phyloP scores from a whole-genome alignment of 352 stramenopile genomes.

The Globisporangium barbulae region DNA sequence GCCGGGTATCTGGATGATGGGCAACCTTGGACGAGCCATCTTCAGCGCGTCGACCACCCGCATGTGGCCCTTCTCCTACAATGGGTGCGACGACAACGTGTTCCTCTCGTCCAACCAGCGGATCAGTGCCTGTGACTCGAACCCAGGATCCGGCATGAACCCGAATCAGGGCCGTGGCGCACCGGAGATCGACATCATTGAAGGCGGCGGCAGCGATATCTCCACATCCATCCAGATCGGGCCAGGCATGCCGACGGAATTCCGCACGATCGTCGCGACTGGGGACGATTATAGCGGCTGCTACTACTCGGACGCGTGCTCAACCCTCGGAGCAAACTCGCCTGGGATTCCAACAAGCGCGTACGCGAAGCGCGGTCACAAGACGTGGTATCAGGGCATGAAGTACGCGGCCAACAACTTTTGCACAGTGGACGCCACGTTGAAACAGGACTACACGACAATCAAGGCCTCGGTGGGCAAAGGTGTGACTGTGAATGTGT shows the following conservation, averaged over 20 bases:
- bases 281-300: neutral
- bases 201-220: conserved; percentile 56
- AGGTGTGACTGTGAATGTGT: neutral
- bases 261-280: neutral
- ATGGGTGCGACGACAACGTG: conserved; percentile 61
- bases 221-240: conserved; percentile 70
- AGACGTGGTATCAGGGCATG: conserved; percentile 5
- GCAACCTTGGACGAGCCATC: too few relatives aligned
- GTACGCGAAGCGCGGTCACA: conserved; percentile 1
- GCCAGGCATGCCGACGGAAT: conserved; percentile 23
- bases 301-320: neutral
- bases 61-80: conserved; percentile 89
- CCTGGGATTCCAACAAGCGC: neutral
- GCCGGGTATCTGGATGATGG: conserved; percentile 88
- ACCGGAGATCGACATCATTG: conserved; percentile 89
- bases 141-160: conserved; percentile 83
- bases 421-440: neutral
- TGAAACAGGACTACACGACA: neutral
- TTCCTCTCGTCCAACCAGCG: conserved; percentile 73
- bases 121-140: conserved; percentile 74
- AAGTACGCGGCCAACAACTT: conserved; percentile 8
- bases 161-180: conserved; percentile 56
- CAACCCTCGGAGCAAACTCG: neutral
- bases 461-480: neutral
- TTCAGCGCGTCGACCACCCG: conserved; percentile 60